A percentile compares a stretch with the other conserved stretches of the same genome.
Conservation (phyloP, 805 yeast species). For the Schwanniomyces polymorphus region DNA sequence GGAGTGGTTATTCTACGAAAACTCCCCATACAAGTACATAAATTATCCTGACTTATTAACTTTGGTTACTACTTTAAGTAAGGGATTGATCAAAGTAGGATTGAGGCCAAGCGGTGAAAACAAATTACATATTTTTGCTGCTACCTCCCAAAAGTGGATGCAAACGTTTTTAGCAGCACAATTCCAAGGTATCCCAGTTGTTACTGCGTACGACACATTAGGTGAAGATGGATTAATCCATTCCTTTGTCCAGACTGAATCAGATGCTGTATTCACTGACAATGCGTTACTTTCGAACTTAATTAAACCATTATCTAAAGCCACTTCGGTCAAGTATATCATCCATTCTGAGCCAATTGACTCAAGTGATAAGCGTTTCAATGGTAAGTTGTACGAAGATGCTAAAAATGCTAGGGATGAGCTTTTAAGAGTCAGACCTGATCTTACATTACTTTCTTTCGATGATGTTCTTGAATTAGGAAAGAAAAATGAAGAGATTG, state of each 20-base stretch:
- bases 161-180: slow-evolving; percentile 77
- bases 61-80: slow-evolving; percentile 56
- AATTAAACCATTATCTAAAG: slow-evolving; percentile 68
- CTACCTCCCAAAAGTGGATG: slow-evolving; percentile 91
- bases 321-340: slow-evolving; percentile 61
- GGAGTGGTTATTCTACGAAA: slow-evolving; percentile 84
- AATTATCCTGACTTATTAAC: slow-evolving; percentile 58
- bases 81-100: slow-evolving; percentile 77
- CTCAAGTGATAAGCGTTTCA: slow-evolving; percentile 60
- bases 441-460: slow-evolving; percentile 62
- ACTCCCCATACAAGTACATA: slow-evolving; percentile 67
- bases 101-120: slow-evolving; percentile 58
- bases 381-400: slow-evolving; percentile 57
- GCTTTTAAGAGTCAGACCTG: slow-evolving; percentile 71
- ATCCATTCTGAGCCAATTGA: slow-evolving; percentile 68
- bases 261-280: slow-evolving; percentile 82
- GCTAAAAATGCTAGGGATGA: slow-evolving; percentile 60
- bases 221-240: slow-evolving; percentile 88
- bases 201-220: slow-evolving; percentile 93
- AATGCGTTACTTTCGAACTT: slow-evolving; percentile 67
- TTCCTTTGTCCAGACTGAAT: slow-evolving; percentile 79
- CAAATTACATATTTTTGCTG: slow-evolving; percentile 79
- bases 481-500: slow-evolving; percentile 40
- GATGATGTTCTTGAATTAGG: slow-evolving; percentile 72
- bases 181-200: slow-evolving; percentile 80